Base-by-base conservation (phyloP, 345 rosid species). In the Arabis alpina region DNA sequence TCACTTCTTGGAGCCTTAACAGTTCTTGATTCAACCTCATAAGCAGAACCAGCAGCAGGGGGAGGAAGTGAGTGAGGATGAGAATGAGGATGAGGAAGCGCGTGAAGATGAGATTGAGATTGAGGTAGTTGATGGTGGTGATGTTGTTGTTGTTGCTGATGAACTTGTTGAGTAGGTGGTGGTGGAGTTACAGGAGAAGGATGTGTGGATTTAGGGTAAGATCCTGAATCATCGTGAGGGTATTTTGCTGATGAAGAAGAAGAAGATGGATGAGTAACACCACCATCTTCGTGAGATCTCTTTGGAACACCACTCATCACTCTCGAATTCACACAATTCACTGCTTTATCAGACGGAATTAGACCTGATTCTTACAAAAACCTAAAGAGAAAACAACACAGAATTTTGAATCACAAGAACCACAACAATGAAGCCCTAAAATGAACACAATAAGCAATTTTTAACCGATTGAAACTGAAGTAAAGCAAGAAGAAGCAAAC, bases 221-320 rank as follows among this genome's bases (percentile, higher is more conserved):
- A 50, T 4, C 79, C 54, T 1, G 79, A 37, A 64, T 94, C 99
- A 4, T 94, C 99, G 39, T 87, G 90, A 4, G 87, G 81, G 70
- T 84, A 90, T 66, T 92, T 92, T 2, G 80, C 79, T 37, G 95
- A 78, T 45, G 93, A 80, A 66, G 91, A 80, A 72, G 32, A 28
- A 28, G 32, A 28, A 28, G 98, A 78, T 66, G 82, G 81, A 70
- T 82, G 87, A 70, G 80, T 82, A 68, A 81, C 83, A 66, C 82
- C 83, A 66, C 82, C 88, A 50, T 91, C 97, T 65, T 94, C 97
- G 15, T 86, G 95, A 71, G 90, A 73, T 85, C 96, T 83, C 81
- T 91, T 94, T 2, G 96, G 93, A 70, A 79, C 81, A 70, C 87
- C 84, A 67, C 93, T 90, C 96, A 90, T 90, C 63, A 63, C 79